These are phyloP conservation scores for Bathelium albidoporum DNA, from an alignment of 495 filamentous ascomycete species.

Conservation along the genomic window DNA sequence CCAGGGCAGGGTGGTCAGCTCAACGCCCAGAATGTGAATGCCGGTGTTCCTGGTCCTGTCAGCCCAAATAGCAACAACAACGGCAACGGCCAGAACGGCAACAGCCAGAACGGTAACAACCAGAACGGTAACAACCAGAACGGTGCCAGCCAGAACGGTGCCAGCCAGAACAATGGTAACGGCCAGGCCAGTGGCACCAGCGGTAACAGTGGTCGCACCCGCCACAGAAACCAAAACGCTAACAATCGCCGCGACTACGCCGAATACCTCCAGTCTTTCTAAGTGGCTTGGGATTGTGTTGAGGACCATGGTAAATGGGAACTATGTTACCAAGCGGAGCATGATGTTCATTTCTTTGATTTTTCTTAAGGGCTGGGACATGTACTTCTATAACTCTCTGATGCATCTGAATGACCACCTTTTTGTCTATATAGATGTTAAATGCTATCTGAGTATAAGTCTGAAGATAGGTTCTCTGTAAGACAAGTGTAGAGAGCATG, in stretches of 20 bases:
- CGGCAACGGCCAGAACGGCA: not conserved
- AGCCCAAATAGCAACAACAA: not conserved
- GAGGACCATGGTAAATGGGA: not conserved
- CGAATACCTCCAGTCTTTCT: not conserved
- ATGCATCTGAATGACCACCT: too few species aligned
- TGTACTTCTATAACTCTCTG: too few species aligned
- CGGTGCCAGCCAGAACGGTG: not conserved
- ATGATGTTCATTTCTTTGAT: too few species aligned
- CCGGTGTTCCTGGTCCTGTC: not conserved
- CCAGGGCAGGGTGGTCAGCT: conserved; percentile 1
- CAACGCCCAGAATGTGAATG: conserved; percentile 1
- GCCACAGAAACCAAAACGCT: not conserved
- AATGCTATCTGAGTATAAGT: not conserved
- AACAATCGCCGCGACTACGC: not conserved
- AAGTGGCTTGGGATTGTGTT: not conserved
- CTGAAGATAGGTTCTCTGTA: too few species aligned
- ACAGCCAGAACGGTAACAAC: not conserved
- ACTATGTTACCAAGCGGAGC: too few species aligned
- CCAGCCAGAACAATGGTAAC: not conserved
- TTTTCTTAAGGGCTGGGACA: too few species aligned
- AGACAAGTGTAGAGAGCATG: too few species aligned
- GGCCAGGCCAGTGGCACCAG: not conserved
- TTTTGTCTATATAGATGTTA: not conserved
- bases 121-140: not conserved
- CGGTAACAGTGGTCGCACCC: not conserved